phyloP scores from a whole-genome alignment of 352 stramenopile species.

The Phytophthora sojae region DNA sequence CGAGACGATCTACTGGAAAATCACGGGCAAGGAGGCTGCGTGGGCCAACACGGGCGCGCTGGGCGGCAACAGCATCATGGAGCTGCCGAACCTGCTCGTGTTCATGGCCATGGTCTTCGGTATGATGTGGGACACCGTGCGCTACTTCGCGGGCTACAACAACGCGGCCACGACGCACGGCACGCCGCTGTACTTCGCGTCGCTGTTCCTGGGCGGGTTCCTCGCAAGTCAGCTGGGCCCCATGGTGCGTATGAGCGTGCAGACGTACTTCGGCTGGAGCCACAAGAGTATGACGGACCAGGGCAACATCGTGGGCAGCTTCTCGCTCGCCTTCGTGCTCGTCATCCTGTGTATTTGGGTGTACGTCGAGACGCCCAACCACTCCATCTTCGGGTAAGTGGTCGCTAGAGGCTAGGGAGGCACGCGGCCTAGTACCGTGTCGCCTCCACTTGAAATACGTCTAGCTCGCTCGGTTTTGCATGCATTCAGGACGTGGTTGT shows the following conservation, averaged over 20 bases:
- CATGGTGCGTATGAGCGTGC: conserved; percentile 78
- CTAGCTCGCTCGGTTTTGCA: conserved; percentile 38
- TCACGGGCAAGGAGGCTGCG: conserved; percentile 73
- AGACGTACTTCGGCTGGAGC: conserved; percentile 83
- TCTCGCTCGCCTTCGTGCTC: conserved; percentile 73
- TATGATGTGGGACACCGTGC: conserved; percentile 67
- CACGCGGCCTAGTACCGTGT: conserved; percentile 8
- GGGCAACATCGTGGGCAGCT: conserved; percentile 77
- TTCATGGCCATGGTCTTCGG: conserved; percentile 74
- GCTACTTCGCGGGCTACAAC: conserved; percentile 80
- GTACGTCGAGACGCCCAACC: conserved; percentile 76
- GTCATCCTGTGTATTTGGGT: conserved; percentile 79
- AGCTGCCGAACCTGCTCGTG: conserved; percentile 73
- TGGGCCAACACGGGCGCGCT: conserved; percentile 76
- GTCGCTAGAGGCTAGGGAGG: conserved; percentile 19
- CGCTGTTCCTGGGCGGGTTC: conserved; percentile 70
- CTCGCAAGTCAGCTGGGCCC: conserved; percentile 63
- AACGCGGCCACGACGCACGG: conserved; percentile 69
- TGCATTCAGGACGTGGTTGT: conserved; percentile 41
- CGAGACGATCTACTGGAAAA: conserved; percentile 80
- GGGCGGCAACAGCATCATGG: conserved; percentile 71
- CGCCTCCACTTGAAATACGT: conserved; percentile 31
- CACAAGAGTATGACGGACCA: conserved; percentile 83
- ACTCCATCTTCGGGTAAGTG: conserved; percentile 47
- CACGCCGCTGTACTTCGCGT: conserved; percentile 70